Evolutionary conservation across 1,284 basidiomycete species (phyloP).

Genomic region (Coniferiporia sulphurascens): DNA sequence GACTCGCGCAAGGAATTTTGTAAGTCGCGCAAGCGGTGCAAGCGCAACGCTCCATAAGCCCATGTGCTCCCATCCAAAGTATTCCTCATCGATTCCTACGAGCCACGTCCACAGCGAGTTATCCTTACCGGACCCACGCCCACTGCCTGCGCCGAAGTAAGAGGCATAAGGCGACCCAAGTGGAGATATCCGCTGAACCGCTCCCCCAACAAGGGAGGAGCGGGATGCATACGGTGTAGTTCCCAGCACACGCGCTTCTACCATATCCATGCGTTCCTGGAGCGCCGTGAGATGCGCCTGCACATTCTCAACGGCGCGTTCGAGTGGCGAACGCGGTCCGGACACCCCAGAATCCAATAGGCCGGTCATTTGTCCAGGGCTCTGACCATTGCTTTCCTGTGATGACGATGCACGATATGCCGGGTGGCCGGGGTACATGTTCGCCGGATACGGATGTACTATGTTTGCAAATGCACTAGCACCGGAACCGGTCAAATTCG

Average conservation of each 20-base stretch:
- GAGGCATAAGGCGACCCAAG: slow-evolving; percentile 13
- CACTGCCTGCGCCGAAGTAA: neutral
- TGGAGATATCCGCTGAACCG: neutral
- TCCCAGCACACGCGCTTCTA: slow-evolving; percentile 42
- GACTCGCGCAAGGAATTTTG: slow-evolving; percentile 43
- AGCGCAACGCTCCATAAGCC: slow-evolving; percentile 77
- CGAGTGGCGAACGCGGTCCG: slow-evolving; percentile 35
- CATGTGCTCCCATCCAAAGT: slow-evolving; percentile 58
- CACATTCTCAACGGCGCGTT: slow-evolving; percentile 75
- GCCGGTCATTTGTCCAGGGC: slow-evolving; percentile 7
- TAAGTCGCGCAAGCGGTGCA: slow-evolving; percentile 49
- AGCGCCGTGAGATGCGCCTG: slow-evolving; percentile 89
- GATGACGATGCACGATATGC: slow-evolving; percentile 36
- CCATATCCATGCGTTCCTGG: slow-evolving; percentile 77
- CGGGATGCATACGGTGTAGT: slow-evolving; percentile 14
- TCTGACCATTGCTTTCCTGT: slow-evolving; percentile 11
- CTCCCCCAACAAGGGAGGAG: slow-evolving; percentile 8
- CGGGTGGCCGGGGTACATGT: slow-evolving; percentile 30
- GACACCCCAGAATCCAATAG: slow-evolving; percentile 6
- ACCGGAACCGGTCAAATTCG: neutral
- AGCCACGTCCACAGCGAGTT: slow-evolving; percentile 31
- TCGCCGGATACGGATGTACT: slow-evolving; percentile 11
- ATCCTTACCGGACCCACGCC: slow-evolving; percentile 16
- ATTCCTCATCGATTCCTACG: slow-evolving; percentile 32
- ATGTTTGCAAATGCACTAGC: slow-evolving; percentile 11